Evolutionary conservation across 345 rosid species (phyloP).

Genomic region (Combretum micranthum): DNA sequence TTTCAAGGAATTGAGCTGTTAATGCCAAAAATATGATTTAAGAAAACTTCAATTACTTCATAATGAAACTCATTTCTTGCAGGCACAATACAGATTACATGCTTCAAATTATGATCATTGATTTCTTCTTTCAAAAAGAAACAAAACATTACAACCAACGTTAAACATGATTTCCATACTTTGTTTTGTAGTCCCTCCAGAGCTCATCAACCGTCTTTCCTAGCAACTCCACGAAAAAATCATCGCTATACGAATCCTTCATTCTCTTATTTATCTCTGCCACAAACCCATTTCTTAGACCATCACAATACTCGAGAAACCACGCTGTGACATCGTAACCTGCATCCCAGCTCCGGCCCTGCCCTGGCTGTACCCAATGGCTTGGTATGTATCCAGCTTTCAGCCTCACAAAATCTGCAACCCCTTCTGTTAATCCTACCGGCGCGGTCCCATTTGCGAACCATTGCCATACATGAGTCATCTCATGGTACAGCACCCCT

Average conservation of each 20-base stretch:
- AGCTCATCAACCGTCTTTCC: conserved; percentile 25
- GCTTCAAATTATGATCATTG: too few relatives aligned
- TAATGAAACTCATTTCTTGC: too few relatives aligned
- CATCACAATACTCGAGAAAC: conserved; percentile 21
- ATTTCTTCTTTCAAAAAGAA: too few relatives aligned
- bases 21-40: too few relatives aligned
- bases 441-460: conserved; percentile 6
- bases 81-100: too few relatives aligned
- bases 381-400: conserved; percentile 12
- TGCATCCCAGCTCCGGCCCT: conserved; percentile 16
- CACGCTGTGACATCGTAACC: conserved; percentile 16
- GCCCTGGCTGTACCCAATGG: conserved; percentile 16
- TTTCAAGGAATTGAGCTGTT: too few relatives aligned
- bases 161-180: not conserved
- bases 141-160: too few relatives aligned
- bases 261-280: conserved; percentile 25
- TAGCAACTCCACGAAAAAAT: conserved; percentile 15
- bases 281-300: conserved; percentile 20
- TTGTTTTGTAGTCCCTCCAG: conserved; percentile 25
- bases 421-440: conserved; percentile 14
- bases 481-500: conserved; percentile 17
- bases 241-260: conserved; percentile 7
- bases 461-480: conserved; percentile 22
- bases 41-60: too few relatives aligned
- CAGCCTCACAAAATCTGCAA: conserved; percentile 22